Base-by-base conservation (phyloP, 2,329 filamentous ascomycete species). In the Coniochaeta ligniaria region DNA sequence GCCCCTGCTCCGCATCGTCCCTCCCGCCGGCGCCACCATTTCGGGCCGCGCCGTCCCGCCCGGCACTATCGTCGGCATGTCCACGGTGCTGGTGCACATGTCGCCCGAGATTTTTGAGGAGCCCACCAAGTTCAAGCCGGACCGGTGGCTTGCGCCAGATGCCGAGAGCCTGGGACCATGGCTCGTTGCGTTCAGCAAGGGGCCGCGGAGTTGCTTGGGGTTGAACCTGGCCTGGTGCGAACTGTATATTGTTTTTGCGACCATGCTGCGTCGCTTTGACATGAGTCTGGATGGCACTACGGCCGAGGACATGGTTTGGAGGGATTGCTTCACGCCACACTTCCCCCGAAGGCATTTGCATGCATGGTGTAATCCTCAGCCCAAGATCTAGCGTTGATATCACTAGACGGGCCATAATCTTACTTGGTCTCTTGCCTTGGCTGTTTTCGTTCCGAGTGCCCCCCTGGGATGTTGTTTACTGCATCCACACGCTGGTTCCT, bases 181-280 rank as follows among this genome's bases (percentile, higher is more conserved):
- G n/a, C 61, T 78, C 14, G 73, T 79, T 28, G 69, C 78, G 1
- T 82, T 82, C 64, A 75, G 72, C 1, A 68, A 74, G 35, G 79
- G 79, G 0, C 70, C 75, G 0, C 67, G 78, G 50, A 70, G 66
- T 59, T 78, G 75, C 64, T 63, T 77, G 12, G 75, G 74, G 28
- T 63, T 66, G 24, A 72, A 73, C 62, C 64, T 72, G 12, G 71
- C 71, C 2, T 69, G 65, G 63, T 69, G 68, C 20, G 73, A 75
- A 60, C 22, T 75, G 33, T 71, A 72, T 54, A 57, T 73, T 14
- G 63, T 62, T 17, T 69, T 73, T 43, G 71, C 67, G 3, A 69
- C 66, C 8, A 59, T 75, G 14, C 66, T 73, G 41, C 63, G 71
- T 8, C 63, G 65, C 28, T 74, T 73, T 35, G 64, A 71, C 7